phyloP scores from a whole-genome alignment of 345 rosid genomes.

The Raphanus raphanistrum region DNA sequence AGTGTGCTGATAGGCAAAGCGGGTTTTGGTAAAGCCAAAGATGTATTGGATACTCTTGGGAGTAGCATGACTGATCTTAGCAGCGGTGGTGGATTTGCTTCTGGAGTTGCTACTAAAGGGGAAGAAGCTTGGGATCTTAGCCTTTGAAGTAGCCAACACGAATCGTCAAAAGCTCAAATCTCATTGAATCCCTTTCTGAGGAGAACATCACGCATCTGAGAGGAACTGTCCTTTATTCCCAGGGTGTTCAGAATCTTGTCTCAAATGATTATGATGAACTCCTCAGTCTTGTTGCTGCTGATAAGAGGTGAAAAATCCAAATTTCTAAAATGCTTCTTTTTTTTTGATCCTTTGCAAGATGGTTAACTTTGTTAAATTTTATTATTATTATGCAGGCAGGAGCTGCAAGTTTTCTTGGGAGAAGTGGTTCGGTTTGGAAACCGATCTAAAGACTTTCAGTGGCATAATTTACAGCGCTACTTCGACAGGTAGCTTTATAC shows the following conservation, averaged over 20 bases:
- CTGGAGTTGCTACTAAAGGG: slow-evolving; percentile 73
- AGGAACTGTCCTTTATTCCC: slow-evolving; percentile 62
- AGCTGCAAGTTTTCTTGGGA: slow-evolving; percentile 70
- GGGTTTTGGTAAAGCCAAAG: slow-evolving; percentile 73
- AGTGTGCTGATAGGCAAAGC: slow-evolving; percentile 54
- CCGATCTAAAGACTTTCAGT: slow-evolving; percentile 89
- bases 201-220: slow-evolving; percentile 56
- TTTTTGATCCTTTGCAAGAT: not conserved
- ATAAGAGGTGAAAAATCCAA: slow-evolving; percentile 61
- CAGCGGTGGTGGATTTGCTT: slow-evolving; percentile 69
- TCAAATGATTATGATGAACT: slow-evolving; percentile 76
- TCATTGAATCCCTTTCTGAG: slow-evolving; percentile 77
- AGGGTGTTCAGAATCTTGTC: slow-evolving; percentile 76
- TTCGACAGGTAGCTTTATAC: slow-evolving; percentile 68
- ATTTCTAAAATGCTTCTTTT: not conserved
- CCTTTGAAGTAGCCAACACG: slow-evolving; percentile 96
- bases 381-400: slow-evolving; percentile 58
- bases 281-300: slow-evolving; percentile 63
- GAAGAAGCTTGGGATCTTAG: slow-evolving; percentile 64
- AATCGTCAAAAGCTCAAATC: slow-evolving; percentile 83
- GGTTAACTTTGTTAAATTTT: slow-evolving; percentile 17
- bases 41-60: slow-evolving; percentile 85
- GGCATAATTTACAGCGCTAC: slow-evolving; percentile 91
- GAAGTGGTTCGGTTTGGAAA: slow-evolving; percentile 97
- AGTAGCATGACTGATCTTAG: slow-evolving; percentile 90